Evolutionary conservation across 2,329 filamentous ascomycete species (phyloP), one percentile per base, ranked within the genome.

Genomic region (Cladosporium cucumerinum): DNA sequence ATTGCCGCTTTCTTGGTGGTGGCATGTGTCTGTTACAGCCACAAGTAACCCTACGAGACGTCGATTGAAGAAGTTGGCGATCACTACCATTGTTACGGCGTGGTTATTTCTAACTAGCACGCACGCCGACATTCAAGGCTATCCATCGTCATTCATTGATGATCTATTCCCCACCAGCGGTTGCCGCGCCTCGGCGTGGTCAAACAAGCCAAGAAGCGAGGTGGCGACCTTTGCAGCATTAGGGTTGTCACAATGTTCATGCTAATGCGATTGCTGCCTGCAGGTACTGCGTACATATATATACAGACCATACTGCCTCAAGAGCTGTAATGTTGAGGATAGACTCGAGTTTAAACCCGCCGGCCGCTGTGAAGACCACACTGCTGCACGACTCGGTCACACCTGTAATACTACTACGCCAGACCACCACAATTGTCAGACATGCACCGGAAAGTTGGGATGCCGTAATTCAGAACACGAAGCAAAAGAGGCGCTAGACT

Each of bases 141-240:
- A 12, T 21, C 39, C n/a, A 21, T 46, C 39, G 39, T 46, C 39
- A 46, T 21, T 46, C 39, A 21, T 21, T 46, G 39, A 16, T 12
- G 39, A 46, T 21, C 39, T 11, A 32, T 21, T 54, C 18, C 28
- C 51, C 51, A 54, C 51, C 51, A 54, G 51, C 51, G 51, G 26
- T 21, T 28, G 51, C 26, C 51, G 51, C 51, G 51, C n/a, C 49
- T 32, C 12, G 51, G 60, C 46, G 46, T 54, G n/a, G 48, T 25
- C 60, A 28, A 58, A 54, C 49, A 43, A 62, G 60, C 60, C 49
- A 55, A 55, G 60, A 30, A 55, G 28, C 23, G 49, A 28, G 12
- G 28, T 51, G 57, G 57, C 28, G 34, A 39, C 30, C 30, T 46
- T 21, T 21, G 12, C n/a, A 46, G n/a, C n/a, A 46, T 21, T 21